These are phyloP conservation scores for Corynascus novoguineensis DNA, from an alignment of 495 filamentous ascomycete genomes.

Conservation along the genomic window DNA sequence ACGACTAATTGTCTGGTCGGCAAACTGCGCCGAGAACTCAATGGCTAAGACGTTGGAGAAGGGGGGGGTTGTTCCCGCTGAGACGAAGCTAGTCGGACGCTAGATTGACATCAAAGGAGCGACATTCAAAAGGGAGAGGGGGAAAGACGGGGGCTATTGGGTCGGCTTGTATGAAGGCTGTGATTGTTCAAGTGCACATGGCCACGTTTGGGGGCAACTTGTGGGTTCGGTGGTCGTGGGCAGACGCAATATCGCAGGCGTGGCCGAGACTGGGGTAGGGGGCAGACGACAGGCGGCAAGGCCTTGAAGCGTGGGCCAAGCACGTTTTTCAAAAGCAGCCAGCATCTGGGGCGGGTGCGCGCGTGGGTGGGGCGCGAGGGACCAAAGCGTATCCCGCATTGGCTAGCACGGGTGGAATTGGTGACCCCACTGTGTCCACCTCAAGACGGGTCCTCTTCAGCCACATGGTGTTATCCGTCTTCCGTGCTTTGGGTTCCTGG, in stretches of 20 bases:
- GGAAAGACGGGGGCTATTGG: background rate
- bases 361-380: constrained; percentile 7
- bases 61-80: too few relatives aligned
- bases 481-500: constrained; percentile 21
- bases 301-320: constrained; percentile 21
- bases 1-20: background rate
- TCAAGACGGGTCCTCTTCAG: constrained; percentile 13
- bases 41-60: background rate
- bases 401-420: constrained; percentile 11
- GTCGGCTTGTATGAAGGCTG: background rate
- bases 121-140: constrained; percentile 2
- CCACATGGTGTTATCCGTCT: constrained; percentile 22
- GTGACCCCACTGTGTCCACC: constrained; percentile 7
- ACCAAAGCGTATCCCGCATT: constrained; percentile 6
- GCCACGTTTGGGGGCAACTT: background rate
- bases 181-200: constrained; percentile 1
- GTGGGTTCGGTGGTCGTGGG: constrained; percentile 8
- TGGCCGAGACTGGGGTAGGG: constrained; percentile 3
- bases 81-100: background rate
- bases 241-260: constrained; percentile 17
- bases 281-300: constrained; percentile 13
- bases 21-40: constrained; percentile 6
- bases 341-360: constrained; percentile 18
- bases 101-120: background rate
- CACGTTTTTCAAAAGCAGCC: constrained; percentile 36